These are phyloP conservation scores for Leccinum griseonigrum DNA, from an alignment of 1,284 basidiomycete genomes.

Conservation along the genomic window DNA sequence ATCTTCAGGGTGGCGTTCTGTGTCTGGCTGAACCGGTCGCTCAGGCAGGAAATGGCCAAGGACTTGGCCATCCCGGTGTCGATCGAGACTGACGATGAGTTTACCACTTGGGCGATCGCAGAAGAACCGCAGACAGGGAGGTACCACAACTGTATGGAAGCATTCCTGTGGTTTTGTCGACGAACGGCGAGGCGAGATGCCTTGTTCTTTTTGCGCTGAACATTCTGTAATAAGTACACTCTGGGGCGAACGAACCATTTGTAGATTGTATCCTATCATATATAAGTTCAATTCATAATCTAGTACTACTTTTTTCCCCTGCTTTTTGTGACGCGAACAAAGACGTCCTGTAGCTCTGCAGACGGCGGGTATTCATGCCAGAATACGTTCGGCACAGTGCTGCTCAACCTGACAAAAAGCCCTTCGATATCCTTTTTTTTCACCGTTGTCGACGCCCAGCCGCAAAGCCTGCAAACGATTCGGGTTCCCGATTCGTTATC, in stretches of 20 bases:
- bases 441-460: background rate
- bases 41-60: background rate
- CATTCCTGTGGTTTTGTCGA: background rate
- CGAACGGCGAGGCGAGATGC: background rate
- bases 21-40: background rate
- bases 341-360: background rate
- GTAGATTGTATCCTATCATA: too few species aligned
- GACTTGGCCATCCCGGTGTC: background rate
- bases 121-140: background rate
- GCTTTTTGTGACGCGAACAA: background rate
- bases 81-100: background rate
- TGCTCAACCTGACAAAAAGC: background rate
- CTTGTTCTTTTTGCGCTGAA: background rate
- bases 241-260: too few species aligned
- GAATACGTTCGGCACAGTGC: background rate
- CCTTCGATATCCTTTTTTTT: background rate
- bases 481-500: background rate
- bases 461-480: background rate
- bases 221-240: too few species aligned
- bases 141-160: background rate
- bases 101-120: background rate
- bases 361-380: slow-evolving; percentile 7
- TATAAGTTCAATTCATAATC: too few species aligned
- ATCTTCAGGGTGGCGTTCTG: background rate
- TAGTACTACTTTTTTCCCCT: background rate